These are phyloP conservation scores for Aspergillus sp. DNA, from an alignment of 2,329 filamentous ascomycete genomes.

Conservation along the genomic window DNA sequence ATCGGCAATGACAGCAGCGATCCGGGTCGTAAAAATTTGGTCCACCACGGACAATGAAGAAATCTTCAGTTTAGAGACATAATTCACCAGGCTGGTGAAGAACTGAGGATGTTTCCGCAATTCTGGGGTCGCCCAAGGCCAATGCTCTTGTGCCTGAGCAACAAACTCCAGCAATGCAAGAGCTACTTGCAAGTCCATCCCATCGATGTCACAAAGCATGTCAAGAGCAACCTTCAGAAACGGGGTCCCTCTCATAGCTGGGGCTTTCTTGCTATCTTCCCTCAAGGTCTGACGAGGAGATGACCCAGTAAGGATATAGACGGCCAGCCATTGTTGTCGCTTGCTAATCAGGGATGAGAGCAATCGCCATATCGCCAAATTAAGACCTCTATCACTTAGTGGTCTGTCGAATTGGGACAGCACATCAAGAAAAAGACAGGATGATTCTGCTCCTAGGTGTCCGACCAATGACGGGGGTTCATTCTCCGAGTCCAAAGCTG, in stretches of 20 bases:
- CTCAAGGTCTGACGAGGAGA: conserved; percentile 75
- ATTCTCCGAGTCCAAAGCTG: conserved; percentile 59
- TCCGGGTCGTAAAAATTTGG: conserved; percentile 61
- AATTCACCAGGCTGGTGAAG: conserved; percentile 68
- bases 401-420: conserved; percentile 76
- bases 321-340: conserved; percentile 93
- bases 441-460: conserved; percentile 77
- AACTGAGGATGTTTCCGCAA: conserved; percentile 73
- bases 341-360: conserved; percentile 83
- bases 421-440: conserved; percentile 78
- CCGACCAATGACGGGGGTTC: conserved; percentile 94
- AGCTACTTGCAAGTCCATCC: conserved; percentile 63
- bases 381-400: conserved; percentile 63
- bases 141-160: conserved; percentile 84
- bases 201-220: conserved; percentile 64
- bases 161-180: conserved; percentile 83
- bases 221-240: conserved; percentile 74
- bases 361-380: conserved; percentile 76
- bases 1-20: conserved; percentile 81
- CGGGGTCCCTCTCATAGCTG: conserved; percentile 56
- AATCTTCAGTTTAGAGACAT: conserved; percentile 61
- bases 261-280: conserved; percentile 49
- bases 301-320: conserved; percentile 84
- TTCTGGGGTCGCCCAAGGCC: conserved; percentile 88
- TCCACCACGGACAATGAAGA: conserved; percentile 47